Evolutionary conservation across 2,329 filamentous ascomycete genomes (phyloP).

Genomic region (Colletotrichum simmondsii): DNA sequence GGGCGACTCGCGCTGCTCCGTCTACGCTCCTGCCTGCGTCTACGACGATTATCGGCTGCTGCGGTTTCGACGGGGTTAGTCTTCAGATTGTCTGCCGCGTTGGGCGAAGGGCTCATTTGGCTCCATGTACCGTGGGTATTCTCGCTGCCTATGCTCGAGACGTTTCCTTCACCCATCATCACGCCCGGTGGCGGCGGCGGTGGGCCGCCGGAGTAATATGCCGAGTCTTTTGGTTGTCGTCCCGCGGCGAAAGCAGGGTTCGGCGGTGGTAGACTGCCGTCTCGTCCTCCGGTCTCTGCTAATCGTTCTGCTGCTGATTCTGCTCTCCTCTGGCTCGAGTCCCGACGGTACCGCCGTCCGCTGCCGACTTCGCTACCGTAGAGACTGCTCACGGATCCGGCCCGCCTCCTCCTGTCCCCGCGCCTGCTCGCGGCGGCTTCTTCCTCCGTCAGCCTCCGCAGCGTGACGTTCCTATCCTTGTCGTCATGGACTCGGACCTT

Average conservation of each 20-base stretch:
- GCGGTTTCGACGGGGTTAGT: slow-evolving; percentile 47
- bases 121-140: slow-evolving; percentile 65
- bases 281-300: slow-evolving; percentile 45
- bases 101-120: slow-evolving; percentile 59
- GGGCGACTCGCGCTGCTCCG: slow-evolving; percentile 54
- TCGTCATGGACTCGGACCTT: slow-evolving; percentile 71
- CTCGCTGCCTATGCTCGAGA: slow-evolving; percentile 59
- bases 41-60: slow-evolving; percentile 60
- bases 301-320: slow-evolving; percentile 59
- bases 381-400: slow-evolving; percentile 65
- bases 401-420: slow-evolving; percentile 51
- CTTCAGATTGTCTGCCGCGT: slow-evolving; percentile 44
- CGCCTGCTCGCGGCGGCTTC: slow-evolving; percentile 60
- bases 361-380: slow-evolving; percentile 66
- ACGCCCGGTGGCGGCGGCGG: slow-evolving; percentile 50
- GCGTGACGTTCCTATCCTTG: slow-evolving; percentile 68
- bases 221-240: slow-evolving; percentile 66
- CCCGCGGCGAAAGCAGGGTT: slow-evolving; percentile 66
- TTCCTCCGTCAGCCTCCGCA: slow-evolving; percentile 70
- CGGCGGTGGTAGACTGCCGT: slow-evolving; percentile 62
- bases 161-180: slow-evolving; percentile 50
- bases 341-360: slow-evolving; percentile 64
- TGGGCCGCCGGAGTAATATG: slow-evolving; percentile 67
- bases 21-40: slow-evolving; percentile 64
- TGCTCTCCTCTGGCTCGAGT: slow-evolving; percentile 58